Evolutionary conservation across 75 land plant genomes (phyloP).

Genomic region (Picea glauca): DNA sequence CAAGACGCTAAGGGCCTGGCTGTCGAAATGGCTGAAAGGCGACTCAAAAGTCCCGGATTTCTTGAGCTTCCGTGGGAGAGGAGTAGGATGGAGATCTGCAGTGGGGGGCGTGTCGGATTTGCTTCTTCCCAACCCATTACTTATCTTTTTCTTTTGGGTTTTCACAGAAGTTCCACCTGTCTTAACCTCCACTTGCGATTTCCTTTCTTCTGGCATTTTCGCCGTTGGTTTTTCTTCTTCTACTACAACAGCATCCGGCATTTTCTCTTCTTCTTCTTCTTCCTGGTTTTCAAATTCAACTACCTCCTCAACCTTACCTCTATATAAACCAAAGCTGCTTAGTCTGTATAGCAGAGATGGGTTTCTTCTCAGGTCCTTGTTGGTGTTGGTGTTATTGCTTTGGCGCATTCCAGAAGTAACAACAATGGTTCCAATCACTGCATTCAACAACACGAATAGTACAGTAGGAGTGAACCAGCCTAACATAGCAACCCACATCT

Average conservation of each 20-base stretch:
- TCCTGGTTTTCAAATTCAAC: no score
- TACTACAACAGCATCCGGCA: not conserved
- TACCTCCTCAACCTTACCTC: not conserved
- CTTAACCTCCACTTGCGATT: not conserved
- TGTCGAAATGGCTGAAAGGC: not conserved
- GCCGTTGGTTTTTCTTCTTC: not conserved
- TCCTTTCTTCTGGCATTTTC: not conserved
- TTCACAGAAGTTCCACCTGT: not conserved
- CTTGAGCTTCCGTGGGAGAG: slow-evolving; percentile 1
- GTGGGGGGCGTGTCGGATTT: slow-evolving; percentile 8
- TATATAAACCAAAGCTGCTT: not conserved
- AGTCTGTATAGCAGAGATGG: not conserved
- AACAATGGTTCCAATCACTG: slow-evolving; percentile 45
- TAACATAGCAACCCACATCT: slow-evolving; percentile 28
- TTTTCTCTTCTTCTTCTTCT: not conserved
- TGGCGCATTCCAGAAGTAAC: slow-evolving; percentile 21
- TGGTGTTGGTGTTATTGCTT: not conserved
- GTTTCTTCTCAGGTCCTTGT: not conserved
- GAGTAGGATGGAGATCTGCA: not conserved
- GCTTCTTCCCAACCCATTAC: not conserved
- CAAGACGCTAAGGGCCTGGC: not conserved
- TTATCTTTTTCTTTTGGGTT: not conserved
- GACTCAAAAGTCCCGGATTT: slow-evolving; percentile 16
- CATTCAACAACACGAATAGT: slow-evolving; percentile 47
- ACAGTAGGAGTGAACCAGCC: slow-evolving; percentile 59